A percentile compares a stretch with the other conserved stretches of the same genome.
Conservation (phyloP, 1,284 basidiomycete species). For the Ceratobasidium sp. region DNA sequence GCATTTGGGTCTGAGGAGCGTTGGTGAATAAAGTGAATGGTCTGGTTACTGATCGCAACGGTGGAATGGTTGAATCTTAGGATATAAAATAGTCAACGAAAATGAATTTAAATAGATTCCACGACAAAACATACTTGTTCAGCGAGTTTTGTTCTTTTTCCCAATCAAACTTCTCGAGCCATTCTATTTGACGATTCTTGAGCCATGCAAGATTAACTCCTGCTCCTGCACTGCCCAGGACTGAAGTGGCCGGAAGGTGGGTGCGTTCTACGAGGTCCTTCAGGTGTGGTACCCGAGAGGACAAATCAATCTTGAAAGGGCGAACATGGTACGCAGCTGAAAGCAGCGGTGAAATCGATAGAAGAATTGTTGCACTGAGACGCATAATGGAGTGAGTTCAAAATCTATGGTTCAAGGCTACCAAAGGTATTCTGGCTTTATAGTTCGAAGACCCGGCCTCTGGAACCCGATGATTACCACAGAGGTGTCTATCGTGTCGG, state of each 20-base stretch:
- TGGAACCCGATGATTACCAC: no score
- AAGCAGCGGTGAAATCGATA: neutral
- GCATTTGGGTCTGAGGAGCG: conserved; percentile 37
- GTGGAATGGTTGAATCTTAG: conserved; percentile 41
- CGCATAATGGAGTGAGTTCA: no score
- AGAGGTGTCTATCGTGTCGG: no score
- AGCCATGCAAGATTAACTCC: conserved; percentile 12
- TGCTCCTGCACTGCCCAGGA: neutral
- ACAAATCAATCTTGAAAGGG: neutral
- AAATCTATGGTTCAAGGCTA: no score
- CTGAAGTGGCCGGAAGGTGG: conserved; percentile 45
- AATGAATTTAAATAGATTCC: no score
- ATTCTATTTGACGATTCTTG: conserved; percentile 2
- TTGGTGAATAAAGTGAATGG: conserved; percentile 41
- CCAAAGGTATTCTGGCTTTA: no score
- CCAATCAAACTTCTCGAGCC: conserved; percentile 11
- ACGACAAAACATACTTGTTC: conserved; percentile 2
- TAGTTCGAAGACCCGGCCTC: no score
- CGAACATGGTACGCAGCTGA: neutral
- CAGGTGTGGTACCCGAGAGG: neutral
- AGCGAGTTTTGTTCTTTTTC: conserved; percentile 2
- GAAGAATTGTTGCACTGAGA: neutral
- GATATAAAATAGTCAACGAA: no score
- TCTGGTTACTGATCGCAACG: conserved; percentile 14
- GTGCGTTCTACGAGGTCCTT: neutral